Percentiles rank a stretch among this genome's conserved stretches.
Evolutionary conservation across 208 protist genomes (phyloP).

Genomic region (Balamuthia mandrillaris): DNA sequence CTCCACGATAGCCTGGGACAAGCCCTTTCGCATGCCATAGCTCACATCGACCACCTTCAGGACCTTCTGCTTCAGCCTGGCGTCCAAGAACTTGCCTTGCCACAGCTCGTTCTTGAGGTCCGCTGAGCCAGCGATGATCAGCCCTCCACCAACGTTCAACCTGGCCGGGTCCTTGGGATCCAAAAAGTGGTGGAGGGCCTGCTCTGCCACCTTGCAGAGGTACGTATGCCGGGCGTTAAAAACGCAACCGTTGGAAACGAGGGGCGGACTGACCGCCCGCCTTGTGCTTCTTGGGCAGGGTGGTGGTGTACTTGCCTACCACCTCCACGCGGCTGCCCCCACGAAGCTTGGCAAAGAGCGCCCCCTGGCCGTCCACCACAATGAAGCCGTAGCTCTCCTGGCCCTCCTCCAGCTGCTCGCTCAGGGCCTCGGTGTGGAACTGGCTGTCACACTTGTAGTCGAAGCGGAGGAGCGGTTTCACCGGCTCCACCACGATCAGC

Average conservation of each 20-base stretch:
- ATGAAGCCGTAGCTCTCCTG: conserved; percentile 33
- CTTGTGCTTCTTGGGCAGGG: conserved; percentile 20
- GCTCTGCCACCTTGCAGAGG: conserved; percentile 20
- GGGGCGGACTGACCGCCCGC: conserved; percentile 19
- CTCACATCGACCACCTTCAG: not conserved
- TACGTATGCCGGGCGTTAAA: conserved; percentile 37
- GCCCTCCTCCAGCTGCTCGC: conserved; percentile 2
- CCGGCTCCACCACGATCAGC: conserved; percentile 23
- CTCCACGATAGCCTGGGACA: conserved; percentile 9
- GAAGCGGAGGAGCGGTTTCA: conserved; percentile 23
- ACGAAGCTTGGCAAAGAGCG: conserved; percentile 17
- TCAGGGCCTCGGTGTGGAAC: not conserved
- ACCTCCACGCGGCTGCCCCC: not conserved
- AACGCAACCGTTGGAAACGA: conserved; percentile 27
- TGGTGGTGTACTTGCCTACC: not conserved
- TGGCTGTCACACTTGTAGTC: conserved; percentile 1
- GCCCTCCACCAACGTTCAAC: conserved; percentile 15
- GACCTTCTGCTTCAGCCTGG: not conserved
- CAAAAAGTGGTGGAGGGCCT: conserved; percentile 1
- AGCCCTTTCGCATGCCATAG: conserved; percentile 23
- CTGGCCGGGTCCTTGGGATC: not conserved
- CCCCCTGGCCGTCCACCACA: not conserved
- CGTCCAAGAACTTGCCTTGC: not conserved
- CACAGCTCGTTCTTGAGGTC: conserved; percentile 19
- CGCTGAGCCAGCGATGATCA: conserved; percentile 1